Conservation (phyloP, 2,329 filamentous ascomycete species). For the Aspergillus sojae region DNA sequence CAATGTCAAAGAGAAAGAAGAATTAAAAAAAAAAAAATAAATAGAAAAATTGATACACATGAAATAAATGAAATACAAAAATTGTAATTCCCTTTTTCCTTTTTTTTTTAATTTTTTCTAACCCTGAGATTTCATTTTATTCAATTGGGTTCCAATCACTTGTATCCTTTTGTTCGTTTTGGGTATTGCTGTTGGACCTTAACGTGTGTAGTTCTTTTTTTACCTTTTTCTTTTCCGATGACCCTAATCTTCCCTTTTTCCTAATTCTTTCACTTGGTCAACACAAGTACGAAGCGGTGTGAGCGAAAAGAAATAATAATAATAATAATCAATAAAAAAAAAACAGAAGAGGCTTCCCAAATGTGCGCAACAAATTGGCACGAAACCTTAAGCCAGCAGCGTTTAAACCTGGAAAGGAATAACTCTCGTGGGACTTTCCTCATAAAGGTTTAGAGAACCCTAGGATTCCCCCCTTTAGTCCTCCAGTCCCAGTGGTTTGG, state of each 20-base stretch:
- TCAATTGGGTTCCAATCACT: background rate
- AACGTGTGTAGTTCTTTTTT: background rate
- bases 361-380: conserved; percentile 3
- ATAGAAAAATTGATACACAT: background rate
- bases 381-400: conserved; percentile 1
- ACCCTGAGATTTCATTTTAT: background rate
- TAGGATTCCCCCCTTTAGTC: background rate
- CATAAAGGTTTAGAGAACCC: conserved; percentile 1
- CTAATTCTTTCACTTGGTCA: background rate
- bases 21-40: background rate
- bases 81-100: background rate
- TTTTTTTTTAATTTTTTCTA: background rate
- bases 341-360: background rate
- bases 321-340: background rate
- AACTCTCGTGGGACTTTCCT: conserved; percentile 8
- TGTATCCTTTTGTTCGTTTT: background rate
- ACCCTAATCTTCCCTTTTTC: background rate
- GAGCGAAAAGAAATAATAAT: background rate
- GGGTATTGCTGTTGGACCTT: background rate
- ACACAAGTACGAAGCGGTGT: background rate
- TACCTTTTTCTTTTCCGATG: background rate
- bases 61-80: background rate
- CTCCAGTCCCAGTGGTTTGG: background rate
- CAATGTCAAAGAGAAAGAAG: background rate
- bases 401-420: conserved; percentile 1